A percentile compares a stretch with the other conserved stretches of the same genome.
These are phyloP conservation scores for Tuber microsphaerosporum DNA, from an alignment of 495 filamentous ascomycete genomes.

Conservation along the genomic window DNA sequence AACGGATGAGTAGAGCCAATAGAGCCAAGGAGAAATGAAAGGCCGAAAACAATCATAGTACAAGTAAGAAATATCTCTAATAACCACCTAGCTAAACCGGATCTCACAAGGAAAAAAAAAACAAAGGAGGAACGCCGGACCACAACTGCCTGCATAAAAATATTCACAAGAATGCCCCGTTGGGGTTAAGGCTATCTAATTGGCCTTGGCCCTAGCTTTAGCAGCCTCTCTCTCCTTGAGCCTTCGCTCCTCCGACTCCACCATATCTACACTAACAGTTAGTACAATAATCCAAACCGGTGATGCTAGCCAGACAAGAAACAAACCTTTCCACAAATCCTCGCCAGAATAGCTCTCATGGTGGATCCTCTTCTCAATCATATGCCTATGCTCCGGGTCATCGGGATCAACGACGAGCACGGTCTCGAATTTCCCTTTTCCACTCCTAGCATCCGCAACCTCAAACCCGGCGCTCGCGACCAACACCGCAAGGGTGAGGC, in stretches of 20 bases:
- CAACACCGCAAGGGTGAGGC: conserved; percentile 79
- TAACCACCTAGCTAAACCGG: neutral
- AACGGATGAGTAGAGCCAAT: neutral
- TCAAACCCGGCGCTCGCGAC: conserved; percentile 84
- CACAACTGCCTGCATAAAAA: neutral
- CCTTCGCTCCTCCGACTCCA: conserved; percentile 66
- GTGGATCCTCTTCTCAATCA: conserved; percentile 65
- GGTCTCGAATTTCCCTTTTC: conserved; percentile 68
- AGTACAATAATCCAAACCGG: neutral
- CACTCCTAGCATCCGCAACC: conserved; percentile 69
- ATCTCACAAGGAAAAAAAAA: neutral
- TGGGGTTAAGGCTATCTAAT: conserved; percentile 5
- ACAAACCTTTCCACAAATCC: conserved; percentile 77
- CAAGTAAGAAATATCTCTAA: neutral
- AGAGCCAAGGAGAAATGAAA: neutral
- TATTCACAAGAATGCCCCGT: neutral
- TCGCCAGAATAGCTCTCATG: conserved; percentile 68
- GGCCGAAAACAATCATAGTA: neutral
- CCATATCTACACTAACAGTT: conserved; percentile 53
- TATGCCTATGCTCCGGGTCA: conserved; percentile 64
- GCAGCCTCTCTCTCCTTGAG: conserved; percentile 53
- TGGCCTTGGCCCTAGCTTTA: conserved; percentile 36
- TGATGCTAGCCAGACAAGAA: conserved; percentile 1
- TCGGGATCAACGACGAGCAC: conserved; percentile 64
- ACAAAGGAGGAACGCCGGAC: neutral